phyloP scores from a whole-genome alignment of 2,329 filamentous ascomycete genomes.

The Sclerotinia borealis region DNA sequence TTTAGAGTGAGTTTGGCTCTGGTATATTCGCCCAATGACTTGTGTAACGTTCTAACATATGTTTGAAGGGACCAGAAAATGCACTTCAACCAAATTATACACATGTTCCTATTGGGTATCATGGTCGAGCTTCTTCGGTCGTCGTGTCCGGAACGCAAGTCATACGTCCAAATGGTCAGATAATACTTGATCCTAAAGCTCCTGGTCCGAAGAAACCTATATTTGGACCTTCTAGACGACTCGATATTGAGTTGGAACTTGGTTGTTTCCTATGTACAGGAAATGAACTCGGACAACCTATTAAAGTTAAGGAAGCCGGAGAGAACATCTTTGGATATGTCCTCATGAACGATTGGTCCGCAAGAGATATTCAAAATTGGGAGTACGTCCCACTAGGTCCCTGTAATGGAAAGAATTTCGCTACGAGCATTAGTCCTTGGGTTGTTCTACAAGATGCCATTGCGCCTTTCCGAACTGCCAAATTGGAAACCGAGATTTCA shows the following conservation, averaged over 20 bases:
- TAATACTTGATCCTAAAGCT: constrained; percentile 57
- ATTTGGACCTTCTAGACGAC: constrained; percentile 56
- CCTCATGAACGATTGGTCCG: constrained; percentile 83
- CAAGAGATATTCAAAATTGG: constrained; percentile 76
- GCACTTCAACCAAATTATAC: constrained; percentile 77
- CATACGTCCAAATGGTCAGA: constrained; percentile 68
- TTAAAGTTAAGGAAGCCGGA: constrained; percentile 57
- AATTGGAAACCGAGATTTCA: constrained; percentile 35
- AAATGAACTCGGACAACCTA: constrained; percentile 58
- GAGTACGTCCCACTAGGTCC: constrained; percentile 79
- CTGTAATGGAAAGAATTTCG: constrained; percentile 82
- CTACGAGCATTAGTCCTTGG: constrained; percentile 71
- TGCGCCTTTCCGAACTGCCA: constrained; percentile 55
- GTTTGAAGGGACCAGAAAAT: constrained; percentile 67
- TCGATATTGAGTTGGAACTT: constrained; percentile 78
- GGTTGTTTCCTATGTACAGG: constrained; percentile 65
- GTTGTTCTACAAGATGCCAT: constrained; percentile 71
- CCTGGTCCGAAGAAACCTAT: constrained; percentile 56
- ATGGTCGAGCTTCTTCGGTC: constrained; percentile 70
- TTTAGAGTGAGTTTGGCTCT: constrained; percentile 4
- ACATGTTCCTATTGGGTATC: constrained; percentile 75
- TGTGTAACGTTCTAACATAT: not conserved
- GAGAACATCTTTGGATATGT: constrained; percentile 74
- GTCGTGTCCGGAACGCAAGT: constrained; percentile 70
- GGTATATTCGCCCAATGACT: not conserved